Percentiles rank a stretch among this genome's conserved stretches.
These are phyloP conservation scores for Phalaenopsis hybrid DNA, from an alignment of 116 monocot genomes.

Conservation along the genomic window DNA sequence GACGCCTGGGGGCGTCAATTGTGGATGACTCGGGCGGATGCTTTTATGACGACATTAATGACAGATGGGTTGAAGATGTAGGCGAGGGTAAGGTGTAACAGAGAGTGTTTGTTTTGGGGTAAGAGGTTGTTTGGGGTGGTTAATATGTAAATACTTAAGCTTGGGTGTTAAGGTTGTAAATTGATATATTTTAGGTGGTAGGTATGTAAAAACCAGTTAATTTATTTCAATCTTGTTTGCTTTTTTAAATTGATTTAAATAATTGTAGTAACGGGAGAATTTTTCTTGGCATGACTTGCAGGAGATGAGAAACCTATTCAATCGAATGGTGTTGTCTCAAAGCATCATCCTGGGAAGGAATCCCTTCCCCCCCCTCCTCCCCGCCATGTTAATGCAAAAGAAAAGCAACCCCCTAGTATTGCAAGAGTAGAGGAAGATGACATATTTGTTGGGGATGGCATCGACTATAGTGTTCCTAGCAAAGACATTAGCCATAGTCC, in stretches of 20 bases:
- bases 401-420: constrained; percentile 42
- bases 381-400: constrained; percentile 25
- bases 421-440: constrained; percentile 66
- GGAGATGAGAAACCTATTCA: constrained; percentile 47
- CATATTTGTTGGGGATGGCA: constrained; percentile 88
- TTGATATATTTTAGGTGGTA: too few relatives aligned
- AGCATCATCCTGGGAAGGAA: constrained; percentile 45
- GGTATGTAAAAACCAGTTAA: neutral
- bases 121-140: too few relatives aligned
- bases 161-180: too few relatives aligned
- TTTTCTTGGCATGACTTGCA: neutral
- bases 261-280: neutral
- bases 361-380: constrained; percentile 52
- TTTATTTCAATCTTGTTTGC: neutral
- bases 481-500: constrained; percentile 79
- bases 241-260: neutral
- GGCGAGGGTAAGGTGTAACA: too few relatives aligned
- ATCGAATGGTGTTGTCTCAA: constrained; percentile 30
- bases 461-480: constrained; percentile 66
- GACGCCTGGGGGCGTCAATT: too few relatives aligned
- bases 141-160: too few relatives aligned
- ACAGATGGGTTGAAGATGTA: too few relatives aligned
- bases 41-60: too few relatives aligned
- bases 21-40: too few relatives aligned
- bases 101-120: too few relatives aligned